Percentiles rank a stretch among this genome's conserved stretches.
phyloP scores from a whole-genome alignment of 2,329 filamentous ascomycete genomes.

The Fusarium protoensiforme region DNA sequence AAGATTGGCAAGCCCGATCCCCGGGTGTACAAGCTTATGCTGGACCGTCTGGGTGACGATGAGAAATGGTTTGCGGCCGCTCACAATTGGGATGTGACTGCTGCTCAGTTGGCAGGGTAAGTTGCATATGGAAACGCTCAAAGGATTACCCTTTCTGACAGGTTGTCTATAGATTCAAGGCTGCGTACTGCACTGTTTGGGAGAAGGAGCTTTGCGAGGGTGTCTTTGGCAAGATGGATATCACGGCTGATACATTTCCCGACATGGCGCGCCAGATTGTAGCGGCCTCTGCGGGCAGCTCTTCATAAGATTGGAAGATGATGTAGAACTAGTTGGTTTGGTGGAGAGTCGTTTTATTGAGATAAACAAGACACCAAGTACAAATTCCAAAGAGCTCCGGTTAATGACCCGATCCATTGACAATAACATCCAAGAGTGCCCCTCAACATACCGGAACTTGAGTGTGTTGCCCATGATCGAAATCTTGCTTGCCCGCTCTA shows the following conservation, averaged over 20 bases:
- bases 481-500: not conserved
- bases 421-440: not conserved
- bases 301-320: not conserved
- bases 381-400: not conserved
- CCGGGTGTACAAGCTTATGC: conserved; percentile 56
- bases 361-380: not conserved
- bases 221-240: conserved; percentile 64
- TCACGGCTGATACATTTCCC: conserved; percentile 57
- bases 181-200: conserved; percentile 64
- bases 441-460: not conserved
- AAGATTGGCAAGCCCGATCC: conserved; percentile 62
- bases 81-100: conserved; percentile 69
- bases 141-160: not conserved
- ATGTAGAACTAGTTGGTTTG: not conserved
- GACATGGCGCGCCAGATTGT: conserved; percentile 59
- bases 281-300: conserved; percentile 20
- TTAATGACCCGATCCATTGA: too few relatives aligned
- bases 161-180: conserved; percentile 50
- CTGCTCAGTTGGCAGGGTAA: conserved; percentile 59
- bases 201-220: conserved; percentile 62
- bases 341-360: not conserved
- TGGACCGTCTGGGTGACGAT: conserved; percentile 52
- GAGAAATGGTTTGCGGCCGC: conserved; percentile 68
- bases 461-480: not conserved
- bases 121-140: not conserved